Base-by-base conservation (phyloP, 1,284 basidiomycete species). In the Mycena sp. region DNA sequence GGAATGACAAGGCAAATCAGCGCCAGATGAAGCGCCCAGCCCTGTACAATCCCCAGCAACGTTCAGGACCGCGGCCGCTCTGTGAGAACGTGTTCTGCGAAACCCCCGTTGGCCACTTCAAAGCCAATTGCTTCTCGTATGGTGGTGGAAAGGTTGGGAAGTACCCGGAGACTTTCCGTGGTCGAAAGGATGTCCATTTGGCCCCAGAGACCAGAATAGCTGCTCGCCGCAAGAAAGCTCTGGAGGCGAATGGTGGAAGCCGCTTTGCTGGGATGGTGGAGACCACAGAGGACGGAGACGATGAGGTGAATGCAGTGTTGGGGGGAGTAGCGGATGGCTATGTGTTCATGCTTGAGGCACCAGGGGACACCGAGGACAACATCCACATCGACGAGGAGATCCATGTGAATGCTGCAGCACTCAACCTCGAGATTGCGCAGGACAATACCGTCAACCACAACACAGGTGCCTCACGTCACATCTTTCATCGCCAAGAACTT, bases 241-340 rank as follows among this genome's bases (percentile, higher is more conserved):
- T 40, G 2, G 21, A 49, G 21, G 5, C 14, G 7, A 29, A n/a
- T n/a, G n/a, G 29, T 5, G 46, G 56, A 41, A 29, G 7, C 28
- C 48, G 61, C 3, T 63, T 63, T n/a, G 56, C 49, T 29, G 56
- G 55, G 25, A 46, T 63, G 61, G 54, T 21, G 2, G 55, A 63
- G 5, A 11, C 6, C 30, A 63, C 55, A 26, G 56, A 30, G n/a
- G 61, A 63, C n/a, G 16, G 14, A 10, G 61, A 63, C 4, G 48
- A 38, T 2, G 61, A 63, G 11, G 55, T 52, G 2, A 4, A 38
- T 4, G 14, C 19, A 7, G 54, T 48, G 6, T 9, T 63, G 2
- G 21, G 28, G 19, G 53, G 14, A 16, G 55, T 63, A 1, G 46
- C n/a, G n/a, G 61, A 51, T 14, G 30, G 25, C 10, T 58, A 59